Conservation (phyloP, 2,329 filamentous ascomycete species). For the Grosmannia penicillata region DNA sequence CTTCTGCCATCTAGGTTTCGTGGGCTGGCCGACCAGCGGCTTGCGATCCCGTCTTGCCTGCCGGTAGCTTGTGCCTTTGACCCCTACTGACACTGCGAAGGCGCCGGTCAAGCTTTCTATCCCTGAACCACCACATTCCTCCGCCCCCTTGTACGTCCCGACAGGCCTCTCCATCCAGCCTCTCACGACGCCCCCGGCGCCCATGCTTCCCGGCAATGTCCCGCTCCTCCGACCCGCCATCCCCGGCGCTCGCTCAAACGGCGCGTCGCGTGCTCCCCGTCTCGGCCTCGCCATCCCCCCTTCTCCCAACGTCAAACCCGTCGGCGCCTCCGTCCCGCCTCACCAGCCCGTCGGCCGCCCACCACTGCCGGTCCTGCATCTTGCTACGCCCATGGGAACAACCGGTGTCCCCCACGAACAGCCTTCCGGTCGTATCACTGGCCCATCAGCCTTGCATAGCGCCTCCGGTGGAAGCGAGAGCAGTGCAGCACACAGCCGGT, state of each 20-base stretch:
- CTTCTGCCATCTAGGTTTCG: too few relatives aligned
- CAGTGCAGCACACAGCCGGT: conserved; percentile 64
- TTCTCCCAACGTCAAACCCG: conserved; percentile 67
- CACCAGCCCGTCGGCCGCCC: conserved; percentile 30
- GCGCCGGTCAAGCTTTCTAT: background rate
- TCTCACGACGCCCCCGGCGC: conserved; percentile 22
- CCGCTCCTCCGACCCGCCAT: conserved; percentile 75
- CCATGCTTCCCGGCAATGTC: conserved; percentile 59
- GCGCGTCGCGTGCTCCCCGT: conserved; percentile 53
- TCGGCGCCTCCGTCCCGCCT: conserved; percentile 32
- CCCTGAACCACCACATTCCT: background rate
- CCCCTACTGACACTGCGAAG: background rate
- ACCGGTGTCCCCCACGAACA: conserved; percentile 57
- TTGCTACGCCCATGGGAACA: conserved; percentile 80
- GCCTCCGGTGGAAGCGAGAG: conserved; percentile 67
- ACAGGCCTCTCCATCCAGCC: conserved; percentile 11
- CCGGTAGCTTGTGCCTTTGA: too few relatives aligned
- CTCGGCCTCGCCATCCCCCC: conserved; percentile 83
- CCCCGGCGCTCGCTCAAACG: conserved; percentile 48
- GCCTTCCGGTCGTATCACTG: conserved; percentile 33
- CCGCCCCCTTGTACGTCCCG: background rate
- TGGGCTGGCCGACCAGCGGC: too few relatives aligned
- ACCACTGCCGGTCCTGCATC: conserved; percentile 61
- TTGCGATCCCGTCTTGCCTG: too few relatives aligned
- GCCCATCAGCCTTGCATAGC: conserved; percentile 44